Evolutionary conservation across 805 yeast species (phyloP).

Genomic region (Pichia membranifaciens): DNA sequence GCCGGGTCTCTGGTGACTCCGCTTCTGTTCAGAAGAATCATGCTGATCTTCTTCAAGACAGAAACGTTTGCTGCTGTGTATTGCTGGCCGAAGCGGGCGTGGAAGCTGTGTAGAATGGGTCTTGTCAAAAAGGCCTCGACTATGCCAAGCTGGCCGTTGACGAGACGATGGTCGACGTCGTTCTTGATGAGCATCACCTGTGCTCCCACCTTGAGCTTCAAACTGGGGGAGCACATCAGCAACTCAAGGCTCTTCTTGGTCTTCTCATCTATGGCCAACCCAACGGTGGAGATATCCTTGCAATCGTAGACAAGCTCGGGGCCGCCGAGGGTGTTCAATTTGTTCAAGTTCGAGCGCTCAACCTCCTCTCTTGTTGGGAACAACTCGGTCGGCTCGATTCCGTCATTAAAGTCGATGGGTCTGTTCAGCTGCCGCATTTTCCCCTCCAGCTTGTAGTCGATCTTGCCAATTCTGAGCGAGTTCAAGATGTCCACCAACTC

Average conservation of each 20-base stretch:
- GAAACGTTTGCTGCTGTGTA: slow-evolving; percentile 4
- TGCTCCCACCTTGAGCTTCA: slow-evolving; percentile 73
- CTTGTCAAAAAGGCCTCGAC: slow-evolving; percentile 49
- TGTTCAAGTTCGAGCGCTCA: slow-evolving; percentile 57
- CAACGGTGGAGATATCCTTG: slow-evolving; percentile 28
- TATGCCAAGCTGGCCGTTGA: slow-evolving; percentile 87
- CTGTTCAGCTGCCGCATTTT: slow-evolving; percentile 54
- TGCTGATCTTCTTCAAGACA: slow-evolving; percentile 10
- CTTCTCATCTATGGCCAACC: slow-evolving; percentile 11
- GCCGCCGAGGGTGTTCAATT: slow-evolving; percentile 48
- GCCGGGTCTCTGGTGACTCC: slow-evolving; percentile 2
- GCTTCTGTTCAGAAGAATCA: slow-evolving; percentile 3
- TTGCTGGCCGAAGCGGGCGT: slow-evolving; percentile 10
- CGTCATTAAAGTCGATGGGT: slow-evolving; percentile 55
- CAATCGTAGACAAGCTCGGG: slow-evolving; percentile 39
- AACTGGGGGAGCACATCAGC: slow-evolving; percentile 62
- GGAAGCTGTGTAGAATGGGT: slow-evolving; percentile 22
- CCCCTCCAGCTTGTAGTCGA: slow-evolving; percentile 42
- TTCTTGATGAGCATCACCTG: slow-evolving; percentile 94
- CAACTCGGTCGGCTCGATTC: slow-evolving; percentile 82
- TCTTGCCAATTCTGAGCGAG: slow-evolving; percentile 67
- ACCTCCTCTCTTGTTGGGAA: slow-evolving; percentile 87
- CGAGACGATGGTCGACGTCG: slow-evolving; percentile 55
- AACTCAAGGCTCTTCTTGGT: slow-evolving; percentile 26
- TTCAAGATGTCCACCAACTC: slow-evolving; percentile 75